These are phyloP conservation scores for Saccharomycodes ludwigii DNA, from an alignment of 805 yeast genomes.

Conservation along the genomic window DNA sequence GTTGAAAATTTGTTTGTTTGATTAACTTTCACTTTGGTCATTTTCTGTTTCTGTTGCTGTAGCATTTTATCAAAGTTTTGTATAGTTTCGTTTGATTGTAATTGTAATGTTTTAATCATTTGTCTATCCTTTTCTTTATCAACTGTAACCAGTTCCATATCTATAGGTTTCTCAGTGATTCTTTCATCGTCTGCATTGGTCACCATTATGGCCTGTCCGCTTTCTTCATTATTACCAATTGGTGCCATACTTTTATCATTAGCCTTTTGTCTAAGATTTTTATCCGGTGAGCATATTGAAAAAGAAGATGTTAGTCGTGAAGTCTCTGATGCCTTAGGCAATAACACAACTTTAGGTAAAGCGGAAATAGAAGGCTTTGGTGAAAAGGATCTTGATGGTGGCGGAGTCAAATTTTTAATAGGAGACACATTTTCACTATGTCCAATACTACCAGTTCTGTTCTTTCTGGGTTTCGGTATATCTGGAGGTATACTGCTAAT, in stretches of 20 bases:
- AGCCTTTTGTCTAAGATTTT: not conserved
- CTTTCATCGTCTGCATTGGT: no score
- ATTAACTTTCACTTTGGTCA: conserved; percentile 4
- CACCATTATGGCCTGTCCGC: no score
- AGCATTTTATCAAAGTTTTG: conserved; percentile 19
- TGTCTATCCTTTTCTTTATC: conserved; percentile 1
- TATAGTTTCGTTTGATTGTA: conserved; percentile 16
- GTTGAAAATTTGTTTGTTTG: conserved; percentile 18
- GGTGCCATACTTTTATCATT: not conserved
- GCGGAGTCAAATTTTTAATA: not conserved
- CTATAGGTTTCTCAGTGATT: not conserved
- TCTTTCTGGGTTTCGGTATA: no score
- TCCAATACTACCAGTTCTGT: no score
- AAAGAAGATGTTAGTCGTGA: not conserved
- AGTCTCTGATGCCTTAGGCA: not conserved
- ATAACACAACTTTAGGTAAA: no score
- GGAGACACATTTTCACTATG: no score
- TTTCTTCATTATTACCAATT: not conserved
- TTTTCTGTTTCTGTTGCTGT: conserved; percentile 11
- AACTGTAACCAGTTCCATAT: not conserved
- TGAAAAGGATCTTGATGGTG: not conserved
- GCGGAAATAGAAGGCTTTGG: not conserved
- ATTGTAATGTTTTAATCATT: conserved; percentile 1
- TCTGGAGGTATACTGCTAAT: no score
- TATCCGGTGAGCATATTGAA: not conserved